Conservation (phyloP, 2,329 filamentous ascomycete genomes). For the Colletotrichum sp. region DNA sequence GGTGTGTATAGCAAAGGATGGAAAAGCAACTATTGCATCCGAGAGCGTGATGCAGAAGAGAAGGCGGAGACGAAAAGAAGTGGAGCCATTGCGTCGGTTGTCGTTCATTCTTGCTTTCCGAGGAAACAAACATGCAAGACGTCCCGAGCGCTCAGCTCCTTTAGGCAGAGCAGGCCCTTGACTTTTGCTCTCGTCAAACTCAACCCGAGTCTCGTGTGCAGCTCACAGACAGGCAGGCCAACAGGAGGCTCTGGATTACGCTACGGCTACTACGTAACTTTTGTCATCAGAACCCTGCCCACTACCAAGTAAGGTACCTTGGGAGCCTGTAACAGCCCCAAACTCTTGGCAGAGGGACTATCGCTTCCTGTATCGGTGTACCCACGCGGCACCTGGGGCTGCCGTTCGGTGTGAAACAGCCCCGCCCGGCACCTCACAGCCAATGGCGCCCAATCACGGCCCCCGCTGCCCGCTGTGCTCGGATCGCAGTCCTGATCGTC, state of each 20-base stretch:
- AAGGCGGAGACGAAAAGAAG: constrained; percentile 1
- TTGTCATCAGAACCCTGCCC: not conserved
- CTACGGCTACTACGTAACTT: not conserved
- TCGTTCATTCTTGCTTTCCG: constrained; percentile 11
- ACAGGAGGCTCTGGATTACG: not conserved
- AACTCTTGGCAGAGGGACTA: constrained; percentile 14
- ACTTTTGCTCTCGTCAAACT: not conserved
- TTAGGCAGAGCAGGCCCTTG: not conserved
- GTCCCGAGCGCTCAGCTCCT: not conserved
- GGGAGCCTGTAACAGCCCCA: constrained; percentile 14
- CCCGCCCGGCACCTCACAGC: not conserved
- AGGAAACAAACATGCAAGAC: constrained; percentile 15
- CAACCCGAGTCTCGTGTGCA: not conserved
- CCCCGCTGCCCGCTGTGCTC: not conserved
- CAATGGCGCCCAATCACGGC: not conserved
- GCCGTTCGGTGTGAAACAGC: constrained; percentile 10
- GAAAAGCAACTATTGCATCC: not conserved
- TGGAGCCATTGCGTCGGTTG: not conserved
- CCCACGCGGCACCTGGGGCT: constrained; percentile 3
- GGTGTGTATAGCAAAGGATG: not conserved
- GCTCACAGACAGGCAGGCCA: not conserved
- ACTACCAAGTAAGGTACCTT: too few relatives aligned
- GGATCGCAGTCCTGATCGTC: constrained; percentile 11
- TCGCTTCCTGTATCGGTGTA: constrained; percentile 1
- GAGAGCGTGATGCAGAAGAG: not conserved